Base-by-base conservation (phyloP, 371 early-diverging fungal species). In the Capniomyces stellatus region DNA sequence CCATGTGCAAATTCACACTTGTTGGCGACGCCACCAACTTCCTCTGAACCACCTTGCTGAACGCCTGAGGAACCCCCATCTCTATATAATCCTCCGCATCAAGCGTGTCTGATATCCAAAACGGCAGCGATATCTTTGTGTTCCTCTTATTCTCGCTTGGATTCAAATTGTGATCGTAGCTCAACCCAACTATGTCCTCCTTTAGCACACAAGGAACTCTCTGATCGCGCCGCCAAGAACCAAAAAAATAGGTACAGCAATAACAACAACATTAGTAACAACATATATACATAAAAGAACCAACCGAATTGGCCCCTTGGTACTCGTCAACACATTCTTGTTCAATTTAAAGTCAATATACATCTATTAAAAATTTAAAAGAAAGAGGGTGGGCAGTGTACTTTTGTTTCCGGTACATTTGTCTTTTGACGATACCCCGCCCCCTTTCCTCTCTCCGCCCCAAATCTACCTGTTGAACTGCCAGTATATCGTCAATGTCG, bases 401-500 rank as follows among this genome's bases (percentile, higher is more conserved):
- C 13, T 12, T 8, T 8, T 19, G 46, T 13, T 13, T 12, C 22
- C 22, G 46, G 21, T 4, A 13, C n/a, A 25, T 46, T 46, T 46
- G 4, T 19, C n/a, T n/a, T n/a, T n/a, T n/a, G n/a, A n/a, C n/a
- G n/a, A n/a, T n/a, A n/a, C n/a, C n/a, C n/a, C n/a, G n/a, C n/a
- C n/a, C n/a, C n/a, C n/a, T n/a, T n/a, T n/a, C n/a, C n/a, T n/a
- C n/a, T n/a, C n/a, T n/a, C n/a, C n/a, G n/a, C n/a, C 6, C 21
- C 19, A 21, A 18, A 23, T 4, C 29, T 52, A 52, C 52, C 43
- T 52, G 52, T 15, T 41, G 41, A 3, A 43, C 43, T 10, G 52
- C 52, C 3, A 52, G 23, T 4, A 52, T 52, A 29, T 52, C 52
- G 25, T 52, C 52, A 23, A 52, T 52, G 43, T 52, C 52, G 24